Evolutionary conservation across 2,329 filamentous ascomycete genomes (phyloP).

Genomic region (Zopfia rhizophila): DNA sequence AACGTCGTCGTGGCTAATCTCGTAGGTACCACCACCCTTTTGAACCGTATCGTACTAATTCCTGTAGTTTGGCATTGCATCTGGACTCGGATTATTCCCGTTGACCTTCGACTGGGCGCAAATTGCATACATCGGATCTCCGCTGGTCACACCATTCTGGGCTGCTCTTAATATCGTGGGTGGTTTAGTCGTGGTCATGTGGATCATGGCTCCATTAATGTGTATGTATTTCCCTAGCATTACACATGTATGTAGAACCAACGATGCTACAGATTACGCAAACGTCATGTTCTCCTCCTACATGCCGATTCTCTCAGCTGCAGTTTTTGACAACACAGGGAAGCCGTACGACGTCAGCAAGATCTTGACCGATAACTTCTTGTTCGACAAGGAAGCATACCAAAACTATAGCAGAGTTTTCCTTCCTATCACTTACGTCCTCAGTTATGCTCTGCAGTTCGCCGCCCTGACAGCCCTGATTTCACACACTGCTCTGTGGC

Average conservation of each 20-base stretch:
- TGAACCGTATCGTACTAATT: slow-evolving; percentile 8
- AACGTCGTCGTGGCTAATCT: slow-evolving; percentile 88
- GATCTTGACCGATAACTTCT: slow-evolving; percentile 79
- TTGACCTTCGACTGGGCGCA: slow-evolving; percentile 94
- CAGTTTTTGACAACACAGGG: slow-evolving; percentile 87
- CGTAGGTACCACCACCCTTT: slow-evolving; percentile 42
- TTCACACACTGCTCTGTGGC: slow-evolving; percentile 85
- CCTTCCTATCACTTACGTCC: slow-evolving; percentile 84
- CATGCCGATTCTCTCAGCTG: slow-evolving; percentile 85
- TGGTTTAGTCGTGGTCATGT: slow-evolving; percentile 84
- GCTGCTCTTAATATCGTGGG: slow-evolving; percentile 85
- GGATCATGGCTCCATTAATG: slow-evolving; percentile 80
- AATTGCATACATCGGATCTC: slow-evolving; percentile 87
- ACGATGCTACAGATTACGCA: slow-evolving; percentile 66
- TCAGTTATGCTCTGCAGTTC: slow-evolving; percentile 88
- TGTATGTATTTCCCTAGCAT: slow-evolving; percentile 54
- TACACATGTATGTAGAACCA: slow-evolving; percentile 8
- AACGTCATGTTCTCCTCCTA: slow-evolving; percentile 85
- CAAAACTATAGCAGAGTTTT: slow-evolving; percentile 85
- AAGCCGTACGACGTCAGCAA: slow-evolving; percentile 82
- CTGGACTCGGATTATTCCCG: slow-evolving; percentile 83
- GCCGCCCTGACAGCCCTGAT: slow-evolving; percentile 81
- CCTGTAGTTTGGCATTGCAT: slow-evolving; percentile 77
- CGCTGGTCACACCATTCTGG: slow-evolving; percentile 86
- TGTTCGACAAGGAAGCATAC: slow-evolving; percentile 82